Conservation (phyloP, 306 rosid genomes). For the Comarum palustre region DNA sequence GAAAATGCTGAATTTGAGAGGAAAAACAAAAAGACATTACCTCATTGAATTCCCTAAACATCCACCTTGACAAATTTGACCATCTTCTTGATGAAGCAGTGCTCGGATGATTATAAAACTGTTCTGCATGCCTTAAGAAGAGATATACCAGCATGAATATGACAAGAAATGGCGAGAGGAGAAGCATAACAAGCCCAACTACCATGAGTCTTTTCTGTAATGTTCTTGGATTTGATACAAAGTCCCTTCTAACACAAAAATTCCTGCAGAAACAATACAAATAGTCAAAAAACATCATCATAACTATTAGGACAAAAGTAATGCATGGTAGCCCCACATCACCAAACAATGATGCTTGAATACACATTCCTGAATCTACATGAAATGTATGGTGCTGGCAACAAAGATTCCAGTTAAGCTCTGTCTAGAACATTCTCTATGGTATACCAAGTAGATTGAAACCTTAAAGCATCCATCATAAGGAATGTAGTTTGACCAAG, state of each 20-base stretch:
- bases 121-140: slow-evolving; percentile 94
- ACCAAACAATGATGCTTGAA: background rate
- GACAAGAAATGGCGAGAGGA: slow-evolving; percentile 93
- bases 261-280: slow-evolving; percentile 51
- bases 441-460: background rate
- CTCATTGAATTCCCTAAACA: slow-evolving; percentile 91
- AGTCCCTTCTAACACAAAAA: slow-evolving; percentile 67
- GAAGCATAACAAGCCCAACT: slow-evolving; percentile 82
- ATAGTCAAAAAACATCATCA: slow-evolving; percentile 27
- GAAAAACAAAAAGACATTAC: slow-evolving; percentile 32
- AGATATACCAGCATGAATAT: slow-evolving; percentile 93
- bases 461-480: background rate
- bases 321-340: background rate
- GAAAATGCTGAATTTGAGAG: background rate
- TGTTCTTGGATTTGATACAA: slow-evolving; percentile 70
- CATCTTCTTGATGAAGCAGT: slow-evolving; percentile 87
- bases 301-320: slow-evolving; percentile 9
- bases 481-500: background rate
- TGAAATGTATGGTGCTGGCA: background rate
- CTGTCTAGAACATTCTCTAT: background rate
- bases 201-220: slow-evolving; percentile 78
- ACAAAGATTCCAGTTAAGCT: background rate
- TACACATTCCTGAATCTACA: background rate
- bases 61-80: slow-evolving; percentile 93
- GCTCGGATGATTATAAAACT: slow-evolving; percentile 87